Conservation (phyloP, 2,329 filamentous ascomycete species). For the Alternaria metachromatica region DNA sequence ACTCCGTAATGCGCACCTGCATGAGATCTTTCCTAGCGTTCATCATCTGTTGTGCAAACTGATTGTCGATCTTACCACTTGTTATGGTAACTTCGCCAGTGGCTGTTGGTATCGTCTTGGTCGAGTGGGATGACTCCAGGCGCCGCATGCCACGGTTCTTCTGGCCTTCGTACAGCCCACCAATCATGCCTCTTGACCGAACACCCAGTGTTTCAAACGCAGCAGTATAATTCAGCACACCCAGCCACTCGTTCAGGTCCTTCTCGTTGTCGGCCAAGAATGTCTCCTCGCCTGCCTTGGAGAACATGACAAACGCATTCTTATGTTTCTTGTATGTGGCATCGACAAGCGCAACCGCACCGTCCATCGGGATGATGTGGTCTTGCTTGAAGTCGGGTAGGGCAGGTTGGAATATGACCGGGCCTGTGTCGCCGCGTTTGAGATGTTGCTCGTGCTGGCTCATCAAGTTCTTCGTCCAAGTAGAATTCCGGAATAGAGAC, state of each 20-base stretch:
- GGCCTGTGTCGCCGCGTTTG: constrained; percentile 76
- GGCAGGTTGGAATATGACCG: constrained; percentile 89
- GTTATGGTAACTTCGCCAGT: constrained; percentile 77
- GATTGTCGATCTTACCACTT: constrained; percentile 75
- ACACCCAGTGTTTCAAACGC: constrained; percentile 92
- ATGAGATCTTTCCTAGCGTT: constrained; percentile 83
- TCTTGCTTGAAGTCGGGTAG: constrained; percentile 93
- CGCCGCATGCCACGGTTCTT: constrained; percentile 73
- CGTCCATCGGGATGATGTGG: constrained; percentile 88
- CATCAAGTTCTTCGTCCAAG: constrained; percentile 91
- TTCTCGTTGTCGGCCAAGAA: constrained; percentile 88
- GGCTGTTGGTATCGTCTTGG: constrained; percentile 70
- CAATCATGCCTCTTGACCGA: constrained; percentile 85
- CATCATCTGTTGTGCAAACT: constrained; percentile 86
- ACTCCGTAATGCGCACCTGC: constrained; percentile 80
- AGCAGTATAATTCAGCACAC: constrained; percentile 94
- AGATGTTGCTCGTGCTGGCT: constrained; percentile 84
- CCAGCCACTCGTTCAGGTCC: constrained; percentile 96
- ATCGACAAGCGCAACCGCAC: constrained; percentile 87
- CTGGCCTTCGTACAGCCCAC: constrained; percentile 84
- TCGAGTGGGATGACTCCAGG: constrained; percentile 64
- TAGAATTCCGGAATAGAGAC: constrained; percentile 93
- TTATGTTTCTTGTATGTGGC: constrained; percentile 93
- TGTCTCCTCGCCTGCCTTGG: constrained; percentile 83
- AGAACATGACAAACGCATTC: constrained; percentile 89